Evolutionary conservation across 2,329 filamentous ascomycete genomes (phyloP).

Genomic region (Claviceps pusilla): DNA sequence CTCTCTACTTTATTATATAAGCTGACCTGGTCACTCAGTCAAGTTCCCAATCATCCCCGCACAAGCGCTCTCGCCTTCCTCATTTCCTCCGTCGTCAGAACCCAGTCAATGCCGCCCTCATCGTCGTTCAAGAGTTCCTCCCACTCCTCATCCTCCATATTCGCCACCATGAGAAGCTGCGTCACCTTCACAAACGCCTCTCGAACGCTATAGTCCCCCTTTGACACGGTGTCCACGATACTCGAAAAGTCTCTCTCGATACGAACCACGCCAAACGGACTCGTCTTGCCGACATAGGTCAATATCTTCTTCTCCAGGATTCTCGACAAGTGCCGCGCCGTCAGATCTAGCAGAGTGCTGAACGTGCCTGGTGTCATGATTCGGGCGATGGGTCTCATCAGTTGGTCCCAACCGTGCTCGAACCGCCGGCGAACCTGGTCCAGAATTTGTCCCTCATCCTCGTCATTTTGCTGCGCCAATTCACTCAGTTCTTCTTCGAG

Average conservation of each 20-base stretch:
- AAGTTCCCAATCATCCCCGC: neutral
- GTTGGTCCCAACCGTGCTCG: conserved; percentile 67
- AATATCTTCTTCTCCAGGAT: conserved; percentile 79
- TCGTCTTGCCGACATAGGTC: conserved; percentile 64
- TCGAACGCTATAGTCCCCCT: conserved; percentile 60
- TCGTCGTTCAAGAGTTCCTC: conserved; percentile 48
- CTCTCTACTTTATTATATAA: too few relatives aligned
- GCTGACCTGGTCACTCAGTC: neutral
- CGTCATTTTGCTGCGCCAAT: conserved; percentile 36
- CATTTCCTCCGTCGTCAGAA: conserved; percentile 58
- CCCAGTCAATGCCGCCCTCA: conserved; percentile 56
- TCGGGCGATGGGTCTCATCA: conserved; percentile 72
- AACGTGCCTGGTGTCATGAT: conserved; percentile 69
- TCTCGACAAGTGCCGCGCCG: conserved; percentile 58
- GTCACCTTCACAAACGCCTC: conserved; percentile 62
- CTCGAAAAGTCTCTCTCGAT: conserved; percentile 73
- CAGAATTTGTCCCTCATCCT: conserved; percentile 37
- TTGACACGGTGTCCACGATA: conserved; percentile 52
- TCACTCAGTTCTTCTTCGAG: conserved; percentile 46
- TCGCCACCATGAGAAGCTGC: conserved; percentile 74
- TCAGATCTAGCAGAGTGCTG: conserved; percentile 57
- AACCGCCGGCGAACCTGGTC: conserved; percentile 68
- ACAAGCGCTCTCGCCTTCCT: conserved; percentile 57
- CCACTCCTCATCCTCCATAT: conserved; percentile 95
- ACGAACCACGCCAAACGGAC: conserved; percentile 64